Evolutionary conservation across 148 eudicot genomes (phyloP).

Genomic region (Chenopodium suecicum): DNA sequence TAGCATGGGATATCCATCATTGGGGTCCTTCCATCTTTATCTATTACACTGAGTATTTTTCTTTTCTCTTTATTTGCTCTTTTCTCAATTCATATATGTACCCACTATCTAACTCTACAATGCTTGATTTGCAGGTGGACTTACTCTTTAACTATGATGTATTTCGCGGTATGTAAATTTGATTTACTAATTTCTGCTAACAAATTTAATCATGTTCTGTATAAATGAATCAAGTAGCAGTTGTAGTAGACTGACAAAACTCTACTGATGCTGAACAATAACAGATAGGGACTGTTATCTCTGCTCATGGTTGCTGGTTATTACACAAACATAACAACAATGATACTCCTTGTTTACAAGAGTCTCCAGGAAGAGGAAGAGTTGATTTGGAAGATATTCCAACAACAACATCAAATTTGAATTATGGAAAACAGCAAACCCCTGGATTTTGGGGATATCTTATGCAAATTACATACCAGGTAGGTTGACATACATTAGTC

Average conservation of each 20-base stretch:
- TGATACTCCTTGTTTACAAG: constrained; percentile 3
- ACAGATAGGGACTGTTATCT: constrained; percentile 49
- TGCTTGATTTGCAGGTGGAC: constrained; percentile 62
- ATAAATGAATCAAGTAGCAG: too few relatives aligned
- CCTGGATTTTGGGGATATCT: constrained; percentile 67
- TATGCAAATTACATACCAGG: constrained; percentile 62
- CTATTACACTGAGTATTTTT: constrained; percentile 60
- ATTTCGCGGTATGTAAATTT: constrained; percentile 54
- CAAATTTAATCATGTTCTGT: too few relatives aligned
- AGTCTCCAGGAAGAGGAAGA: constrained; percentile 21
- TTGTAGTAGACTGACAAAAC: too few relatives aligned
- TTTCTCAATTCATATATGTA: background rate
- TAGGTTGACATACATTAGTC: constrained; percentile 3
- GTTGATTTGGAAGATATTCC: constrained; percentile 32
- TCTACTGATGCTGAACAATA: too few relatives aligned
- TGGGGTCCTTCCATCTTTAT: constrained; percentile 45
- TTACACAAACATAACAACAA: constrained; percentile 23
- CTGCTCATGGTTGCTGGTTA: constrained; percentile 51
- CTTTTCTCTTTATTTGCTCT: background rate
- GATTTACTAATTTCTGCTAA: too few relatives aligned
- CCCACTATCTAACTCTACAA: too few relatives aligned
- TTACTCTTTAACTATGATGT: constrained; percentile 54
- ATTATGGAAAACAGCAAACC: too few relatives aligned
- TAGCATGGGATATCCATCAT: constrained; percentile 38
- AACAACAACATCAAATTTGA: background rate